A percentile compares a stretch with the other conserved stretches of the same genome.
Conservation (phyloP, 108 stramenopile genomes). For the Cyclotella cryptica region DNA sequence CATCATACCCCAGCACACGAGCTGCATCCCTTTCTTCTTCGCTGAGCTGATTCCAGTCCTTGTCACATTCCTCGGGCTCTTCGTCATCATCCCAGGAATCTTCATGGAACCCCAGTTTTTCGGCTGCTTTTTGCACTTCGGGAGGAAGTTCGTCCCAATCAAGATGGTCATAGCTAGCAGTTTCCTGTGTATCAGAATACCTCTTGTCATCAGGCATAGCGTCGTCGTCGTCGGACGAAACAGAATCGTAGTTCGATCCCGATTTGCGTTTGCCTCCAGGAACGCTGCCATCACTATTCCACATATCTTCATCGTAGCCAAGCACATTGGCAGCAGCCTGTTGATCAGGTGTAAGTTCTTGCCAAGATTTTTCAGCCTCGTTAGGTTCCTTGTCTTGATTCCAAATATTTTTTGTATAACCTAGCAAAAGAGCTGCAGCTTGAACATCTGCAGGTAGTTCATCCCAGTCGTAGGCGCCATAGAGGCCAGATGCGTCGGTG, state of each 20-base stretch:
- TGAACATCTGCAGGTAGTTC: slow-evolving; percentile 20
- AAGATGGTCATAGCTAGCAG: slow-evolving; percentile 8
- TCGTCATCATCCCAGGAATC: slow-evolving; percentile 11
- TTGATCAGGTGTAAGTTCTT: slow-evolving; percentile 51
- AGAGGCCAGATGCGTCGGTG: background rate
- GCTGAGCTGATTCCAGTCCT: background rate
- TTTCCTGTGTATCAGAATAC: slow-evolving; percentile 7
- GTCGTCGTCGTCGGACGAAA: background rate
- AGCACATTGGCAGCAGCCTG: slow-evolving; percentile 45
- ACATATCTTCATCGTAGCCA: slow-evolving; percentile 52
- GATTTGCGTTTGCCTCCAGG: background rate
- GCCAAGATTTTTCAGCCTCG: slow-evolving; percentile 43
- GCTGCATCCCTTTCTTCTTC: background rate
- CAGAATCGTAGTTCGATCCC: background rate
- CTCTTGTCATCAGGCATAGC: background rate
- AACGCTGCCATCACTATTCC: slow-evolving; percentile 23
- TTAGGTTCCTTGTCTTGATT: slow-evolving; percentile 39
- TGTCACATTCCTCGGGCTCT: slow-evolving; percentile 15
- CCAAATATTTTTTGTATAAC: slow-evolving; percentile 50
- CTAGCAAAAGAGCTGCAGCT: slow-evolving; percentile 32
- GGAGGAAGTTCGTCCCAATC: slow-evolving; percentile 1
- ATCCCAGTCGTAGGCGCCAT: slow-evolving; percentile 17
- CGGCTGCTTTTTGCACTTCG: slow-evolving; percentile 5
- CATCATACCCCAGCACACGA: background rate
- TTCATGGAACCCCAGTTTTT: slow-evolving; percentile 1